phyloP scores from a whole-genome alignment of 2,329 filamentous ascomycete species.

The Zasmidium angulare region DNA sequence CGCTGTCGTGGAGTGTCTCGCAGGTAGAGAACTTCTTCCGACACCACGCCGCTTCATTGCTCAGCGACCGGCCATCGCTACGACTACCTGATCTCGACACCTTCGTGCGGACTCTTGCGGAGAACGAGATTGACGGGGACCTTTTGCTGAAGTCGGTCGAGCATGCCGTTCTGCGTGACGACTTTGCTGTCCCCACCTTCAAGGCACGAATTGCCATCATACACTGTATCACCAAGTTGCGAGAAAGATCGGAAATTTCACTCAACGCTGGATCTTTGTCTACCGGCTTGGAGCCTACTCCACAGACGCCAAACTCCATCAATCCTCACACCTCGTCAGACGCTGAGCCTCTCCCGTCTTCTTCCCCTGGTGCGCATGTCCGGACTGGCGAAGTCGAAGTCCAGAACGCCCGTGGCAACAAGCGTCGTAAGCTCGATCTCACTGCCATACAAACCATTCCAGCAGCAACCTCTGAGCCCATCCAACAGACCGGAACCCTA shows the following conservation, averaged over 20 bases:
- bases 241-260: constrained; percentile 16
- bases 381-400: constrained; percentile 29
- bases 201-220: constrained; percentile 60
- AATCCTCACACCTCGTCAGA: background rate
- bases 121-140: constrained; percentile 66
- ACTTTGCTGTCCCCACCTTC: constrained; percentile 58
- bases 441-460: background rate
- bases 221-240: constrained; percentile 58
- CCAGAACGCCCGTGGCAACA: constrained; percentile 31
- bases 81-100: constrained; percentile 52
- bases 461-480: background rate
- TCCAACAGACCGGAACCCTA: background rate
- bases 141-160: constrained; percentile 59
- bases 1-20: constrained; percentile 71
- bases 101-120: constrained; percentile 58
- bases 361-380: constrained; percentile 13
- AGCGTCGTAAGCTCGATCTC: constrained; percentile 36
- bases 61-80: constrained; percentile 31
- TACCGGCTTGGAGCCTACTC: constrained; percentile 1
- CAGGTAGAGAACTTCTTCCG: constrained; percentile 68
- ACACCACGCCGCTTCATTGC: constrained; percentile 33
- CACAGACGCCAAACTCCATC: constrained; percentile 16
- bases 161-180: constrained; percentile 49
- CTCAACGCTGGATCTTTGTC: background rate
- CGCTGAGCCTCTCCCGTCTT: background rate